Evolutionary conservation across 75 land plant species (phyloP), one percentile per base, ranked within the genome.

Genomic region (Isoetes taiwanensis): DNA sequence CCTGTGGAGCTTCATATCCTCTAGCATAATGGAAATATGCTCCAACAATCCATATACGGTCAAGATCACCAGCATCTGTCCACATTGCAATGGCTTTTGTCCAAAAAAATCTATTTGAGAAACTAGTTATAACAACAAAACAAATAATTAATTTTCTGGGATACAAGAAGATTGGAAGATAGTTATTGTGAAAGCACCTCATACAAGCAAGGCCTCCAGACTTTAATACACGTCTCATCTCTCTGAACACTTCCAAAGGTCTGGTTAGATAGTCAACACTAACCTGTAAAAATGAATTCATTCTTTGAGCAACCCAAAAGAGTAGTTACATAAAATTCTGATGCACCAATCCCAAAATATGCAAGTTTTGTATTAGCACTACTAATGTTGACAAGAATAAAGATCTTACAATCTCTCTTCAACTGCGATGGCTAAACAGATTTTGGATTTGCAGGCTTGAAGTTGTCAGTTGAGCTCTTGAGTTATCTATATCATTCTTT

Each of bases 11-110:
- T 46, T 46, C 50, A n/a, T 46, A 46, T 46, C 50, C 12, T 8
- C 50, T 23, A 46, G 50, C 50, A n/a, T 46, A 46, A 19, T 46
- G 50, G 50, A 46, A 46, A 23, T 46, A 46, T 19, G 50, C 50
- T 6, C 50, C 50, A 46, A 46, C 50, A 19, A 46, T 46, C 50
- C 50, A 46, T 5, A 46, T 23, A n/a, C 23, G 50, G 25, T 46
- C 50, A 19, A 46, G 21, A 23, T 46, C 50, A 5, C 50, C 50
- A 46, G 50, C 23, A 19, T 16, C 50, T n/a, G 50, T 46, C 50
- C 50, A 46, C 16, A 46, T n/a, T 5, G 50, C 16, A n/a, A 46
- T n/a, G 5, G 50, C 50, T n/a, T 46, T 46, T n/a, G 50, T 46
- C 50, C 50, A 46, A n/a, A 46, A 46, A 23, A 19, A 46, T 16